Evolutionary conservation across 1,284 basidiomycete species (phyloP), one percentile per base, ranked within the genome.

Genomic region (Xerocomus tenax): DNA sequence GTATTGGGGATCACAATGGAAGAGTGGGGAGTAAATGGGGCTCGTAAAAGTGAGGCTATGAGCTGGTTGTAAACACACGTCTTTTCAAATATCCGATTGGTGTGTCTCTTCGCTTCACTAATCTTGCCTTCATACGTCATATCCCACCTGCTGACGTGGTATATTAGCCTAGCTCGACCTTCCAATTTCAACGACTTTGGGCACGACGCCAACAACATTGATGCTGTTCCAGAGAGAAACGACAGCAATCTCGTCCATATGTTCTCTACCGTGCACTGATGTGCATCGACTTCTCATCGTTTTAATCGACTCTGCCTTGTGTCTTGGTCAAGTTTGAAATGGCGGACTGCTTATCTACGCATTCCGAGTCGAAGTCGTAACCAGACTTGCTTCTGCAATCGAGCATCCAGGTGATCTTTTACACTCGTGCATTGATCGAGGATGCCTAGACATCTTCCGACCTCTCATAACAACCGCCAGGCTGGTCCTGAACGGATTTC

Each of bases 1-100:
- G 63, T 69, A 19, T n/a, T 68, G 43, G 66, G 66, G n/a, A 63
- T 65, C 40, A 65, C 64, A 3, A 30, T 68, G 8, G 54, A 57
- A 23, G 59, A 68, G 42, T 65, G 67, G 66, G 58, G 41, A 47
- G 40, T 8, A 54, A 38, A 43, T 57, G 47, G 50, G n/a, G 21
- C n/a, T 23, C 21, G 25, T 15, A 23, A 32, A 23, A 15, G 29
- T 25, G 19, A 44, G 3, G 42, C 5, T 18, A 13, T 42, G 21
- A 9, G 13, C 19, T 21, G 18, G 16, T 12, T 21, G 28, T 28
- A 12, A 28, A 25, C n/a, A 9, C n/a, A 9, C 25, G n/a, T 21
- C 12, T 8, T n/a, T 39, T 23, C 28, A 23, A n/a, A 7, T n/a
- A 7, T 7, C 9, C 12, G 10, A 5, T 19, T 32, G 29, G 42